These are phyloP conservation scores for Epithemia pelagica DNA, from an alignment of 108 stramenopile genomes.

Conservation along the genomic window DNA sequence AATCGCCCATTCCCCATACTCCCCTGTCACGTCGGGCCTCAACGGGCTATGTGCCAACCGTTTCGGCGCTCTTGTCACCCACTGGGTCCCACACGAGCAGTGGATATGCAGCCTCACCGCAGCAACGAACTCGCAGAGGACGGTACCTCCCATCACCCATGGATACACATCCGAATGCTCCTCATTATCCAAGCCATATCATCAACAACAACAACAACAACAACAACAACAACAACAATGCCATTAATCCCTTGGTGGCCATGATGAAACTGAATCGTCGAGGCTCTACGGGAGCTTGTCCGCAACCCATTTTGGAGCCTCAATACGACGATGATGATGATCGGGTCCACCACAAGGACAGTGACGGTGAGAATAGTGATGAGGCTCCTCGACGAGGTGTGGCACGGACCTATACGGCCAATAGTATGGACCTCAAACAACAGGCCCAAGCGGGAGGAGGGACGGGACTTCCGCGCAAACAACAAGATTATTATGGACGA, in stretches of 20 bases:
- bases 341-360: background rate
- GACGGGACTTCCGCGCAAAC: background rate
- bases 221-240: too few species aligned
- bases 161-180: too few species aligned
- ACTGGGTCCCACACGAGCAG: too few species aligned
- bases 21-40: background rate
- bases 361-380: background rate
- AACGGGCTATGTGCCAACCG: background rate
- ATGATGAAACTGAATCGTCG: background rate
- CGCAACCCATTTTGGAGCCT: background rate
- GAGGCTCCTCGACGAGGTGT: background rate
- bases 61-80: too few species aligned
- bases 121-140: background rate
- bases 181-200: too few species aligned
- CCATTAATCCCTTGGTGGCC: background rate
- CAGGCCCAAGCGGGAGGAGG: background rate
- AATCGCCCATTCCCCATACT: background rate
- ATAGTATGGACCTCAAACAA: slow-evolving; percentile 5
- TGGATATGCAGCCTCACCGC: background rate
- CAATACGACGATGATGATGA: background rate
- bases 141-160: too few species aligned
- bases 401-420: slow-evolving; percentile 3
- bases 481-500: background rate
- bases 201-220: too few species aligned
- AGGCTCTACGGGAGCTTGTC: background rate